Base-by-base conservation (phyloP, 768 basidiomycete genomes). In the Calocybe indica region DNA sequence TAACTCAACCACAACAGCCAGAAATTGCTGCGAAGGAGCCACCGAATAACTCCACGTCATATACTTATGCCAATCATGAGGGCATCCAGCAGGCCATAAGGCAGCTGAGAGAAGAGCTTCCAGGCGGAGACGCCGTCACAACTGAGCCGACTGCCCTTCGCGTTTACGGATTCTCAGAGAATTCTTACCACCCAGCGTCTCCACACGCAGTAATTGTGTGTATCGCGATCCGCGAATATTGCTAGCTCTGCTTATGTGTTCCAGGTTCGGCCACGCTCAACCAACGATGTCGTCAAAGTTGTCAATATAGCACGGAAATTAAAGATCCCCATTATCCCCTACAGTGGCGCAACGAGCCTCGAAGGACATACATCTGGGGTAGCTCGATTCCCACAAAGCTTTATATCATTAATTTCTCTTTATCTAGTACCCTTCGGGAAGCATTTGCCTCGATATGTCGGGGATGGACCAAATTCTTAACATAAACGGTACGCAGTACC, bases 361-460 rank as follows among this genome's bases (percentile, higher is more conserved):
- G 92, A 95, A 61, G 91, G 91, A 0, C 90, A 95, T 65, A 89
- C 85, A 52, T 79, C 79, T 41, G 87, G 86, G 29, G 88, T 88
- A 57, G 48, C 74, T 64, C 8, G 33, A 52, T 47, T 34, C 10
- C 40, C 32, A 36, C 13, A 44, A 15, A 40, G 45, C 14, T 41
- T 2, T 32, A 43, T 38, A 35, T 31, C 35, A 42, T 35, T 32
- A 40, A 40, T 42, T 38, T 48, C n/a, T 28, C 36, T 39, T 51
- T 45, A 7, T 22, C n/a, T 37, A 78, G 76, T 59, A 68, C 54
- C 60, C 70, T 0, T 60, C 65, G 3, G 84, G 84, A 37, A 85
- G 88, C 5, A 90, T 95, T 45, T 93, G 88, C 47, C 58, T 94
- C 13, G 88, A 94, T 59, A 71, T 94, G 70, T 82, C 84, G 0